A percentile compares a stretch with the other conserved stretches of the same genome.
Conservation (phyloP, 345 rosid species). For the Linum lewisii region DNA sequence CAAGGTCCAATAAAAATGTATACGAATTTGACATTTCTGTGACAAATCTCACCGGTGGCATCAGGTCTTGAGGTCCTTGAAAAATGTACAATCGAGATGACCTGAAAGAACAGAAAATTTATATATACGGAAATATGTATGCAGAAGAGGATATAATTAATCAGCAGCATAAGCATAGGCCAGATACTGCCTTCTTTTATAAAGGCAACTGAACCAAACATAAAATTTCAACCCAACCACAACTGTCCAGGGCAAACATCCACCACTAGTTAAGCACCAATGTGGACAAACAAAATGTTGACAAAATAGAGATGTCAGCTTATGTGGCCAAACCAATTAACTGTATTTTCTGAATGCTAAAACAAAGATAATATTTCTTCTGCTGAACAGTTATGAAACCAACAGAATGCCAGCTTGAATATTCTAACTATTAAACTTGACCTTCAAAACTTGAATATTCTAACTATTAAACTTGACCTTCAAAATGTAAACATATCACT, state of each 20-base stretch:
- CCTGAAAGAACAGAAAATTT: conserved; percentile 23
- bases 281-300: neutral
- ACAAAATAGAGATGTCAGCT: neutral
- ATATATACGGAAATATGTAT: neutral
- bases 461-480: neutral
- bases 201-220: neutral
- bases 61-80: conserved; percentile 84
- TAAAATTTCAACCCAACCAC: too few relatives aligned
- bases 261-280: too few relatives aligned
- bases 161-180: neutral
- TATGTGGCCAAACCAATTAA: neutral
- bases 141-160: neutral
- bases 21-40: neutral
- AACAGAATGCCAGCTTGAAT: neutral
- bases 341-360: neutral
- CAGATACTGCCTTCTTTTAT: neutral
- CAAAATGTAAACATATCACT: neutral
- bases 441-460: neutral
- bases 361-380: too few relatives aligned
- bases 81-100: conserved; percentile 79
- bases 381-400: neutral
- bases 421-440: neutral
- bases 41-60: conserved; percentile 65
- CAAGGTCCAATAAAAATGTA: neutral
- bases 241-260: too few relatives aligned